Evolutionary conservation across 352 stramenopile species (phyloP), one percentile per base, ranked within the genome.

Genomic region (Phytophthora podocarpi): DNA sequence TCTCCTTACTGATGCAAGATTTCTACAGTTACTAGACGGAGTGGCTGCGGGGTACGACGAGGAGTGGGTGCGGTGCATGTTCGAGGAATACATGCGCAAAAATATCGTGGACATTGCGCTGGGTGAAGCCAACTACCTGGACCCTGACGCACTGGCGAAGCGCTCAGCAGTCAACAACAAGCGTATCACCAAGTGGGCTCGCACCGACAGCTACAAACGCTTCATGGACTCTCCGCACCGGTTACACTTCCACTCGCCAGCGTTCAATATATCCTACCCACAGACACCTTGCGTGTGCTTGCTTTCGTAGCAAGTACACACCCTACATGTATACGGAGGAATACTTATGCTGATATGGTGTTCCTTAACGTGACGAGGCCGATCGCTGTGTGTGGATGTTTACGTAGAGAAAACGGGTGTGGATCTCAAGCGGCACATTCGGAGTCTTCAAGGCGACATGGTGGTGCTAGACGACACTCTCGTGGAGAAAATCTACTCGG

Each of bases 41-140:
- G 76, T 96, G 12, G 61, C 77, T 34, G 82, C 83, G 26, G 87
- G 87, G 1, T 94, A 93, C 48, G 83, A 88, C 32, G 87, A 96
- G 59, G 85, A 94, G 49, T 96, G 87, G 87, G 77, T 96, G 13
- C 80, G 87, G 7, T 93, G 82, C 58, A 91, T 91, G 72, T 96
- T 93, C 59, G 87, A 96, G 53, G 87, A 96, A 52, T 94, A 93
- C 40, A 93, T 84, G n/a, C 76, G 80, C 12, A 88, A 91, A 73
- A 92, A 90, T 30, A 72, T 96, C 8, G 81, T 93, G 28, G 85
- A 96, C 58, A 80, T 96, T 41, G 85, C 80, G 3, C 53, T 90
- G 28, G 84, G 85, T 6, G 84, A 96, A 52, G 73, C 83, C 6
- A 89, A 90, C 48, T 91, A 92, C 63, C 72, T 93, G 51, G 83